These are phyloP conservation scores for Hymenoscyphus infarciens DNA, from an alignment of 2,329 filamentous ascomycete genomes.

Conservation along the genomic window DNA sequence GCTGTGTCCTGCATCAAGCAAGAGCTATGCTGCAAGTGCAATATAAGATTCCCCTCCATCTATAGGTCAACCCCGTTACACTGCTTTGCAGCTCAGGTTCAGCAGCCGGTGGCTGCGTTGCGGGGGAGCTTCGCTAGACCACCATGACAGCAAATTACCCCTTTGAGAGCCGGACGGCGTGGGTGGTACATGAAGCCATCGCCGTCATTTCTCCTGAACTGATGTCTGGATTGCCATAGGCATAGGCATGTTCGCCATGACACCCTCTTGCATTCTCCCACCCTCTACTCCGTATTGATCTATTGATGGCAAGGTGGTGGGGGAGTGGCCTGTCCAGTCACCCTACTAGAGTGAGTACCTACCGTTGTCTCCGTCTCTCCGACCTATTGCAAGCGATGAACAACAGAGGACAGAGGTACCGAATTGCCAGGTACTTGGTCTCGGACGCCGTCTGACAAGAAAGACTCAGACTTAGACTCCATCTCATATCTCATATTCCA, in stretches of 20 bases:
- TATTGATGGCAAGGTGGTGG: background rate
- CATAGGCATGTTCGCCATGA: background rate
- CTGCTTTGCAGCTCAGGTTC: background rate
- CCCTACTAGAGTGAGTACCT: too few species aligned
- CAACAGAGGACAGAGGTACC: background rate
- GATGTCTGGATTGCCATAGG: background rate
- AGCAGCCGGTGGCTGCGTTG: background rate
- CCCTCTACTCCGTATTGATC: background rate
- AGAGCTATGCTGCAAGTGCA: background rate
- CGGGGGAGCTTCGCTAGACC: slow-evolving; percentile 1
- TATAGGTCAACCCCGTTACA: slow-evolving; percentile 2
- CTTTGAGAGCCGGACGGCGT: background rate
- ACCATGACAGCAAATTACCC: background rate
- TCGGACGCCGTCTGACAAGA: slow-evolving; percentile 2
- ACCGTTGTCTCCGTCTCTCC: background rate
- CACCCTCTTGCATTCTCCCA: background rate
- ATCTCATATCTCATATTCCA: background rate
- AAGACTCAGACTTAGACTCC: background rate
- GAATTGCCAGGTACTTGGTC: background rate
- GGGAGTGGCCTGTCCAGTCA: background rate
- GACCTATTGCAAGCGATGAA: background rate
- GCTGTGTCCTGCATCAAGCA: background rate
- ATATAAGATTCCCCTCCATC: background rate
- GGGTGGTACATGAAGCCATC: background rate
- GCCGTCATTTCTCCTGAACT: background rate